Evolutionary conservation across 1,284 basidiomycete genomes (phyloP).

Genomic region (Cutaneotrichosporon sp.): DNA sequence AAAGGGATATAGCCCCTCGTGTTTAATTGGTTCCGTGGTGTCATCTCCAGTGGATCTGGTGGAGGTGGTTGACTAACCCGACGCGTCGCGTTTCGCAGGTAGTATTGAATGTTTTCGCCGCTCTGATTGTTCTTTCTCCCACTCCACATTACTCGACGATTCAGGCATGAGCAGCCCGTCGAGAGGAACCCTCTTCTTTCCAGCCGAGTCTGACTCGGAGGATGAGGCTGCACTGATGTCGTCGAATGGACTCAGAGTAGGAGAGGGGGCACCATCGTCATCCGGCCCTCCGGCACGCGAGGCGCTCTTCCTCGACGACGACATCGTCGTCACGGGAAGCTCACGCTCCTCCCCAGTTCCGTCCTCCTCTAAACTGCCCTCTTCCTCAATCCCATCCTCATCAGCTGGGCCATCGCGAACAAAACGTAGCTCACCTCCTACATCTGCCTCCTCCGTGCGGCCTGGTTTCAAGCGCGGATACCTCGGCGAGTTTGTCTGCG

Average conservation of each 20-base stretch:
- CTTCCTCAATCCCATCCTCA: conserved; percentile 7
- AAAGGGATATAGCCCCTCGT: too few relatives aligned
- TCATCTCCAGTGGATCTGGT: background rate
- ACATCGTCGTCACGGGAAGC: background rate
- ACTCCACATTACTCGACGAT: too few relatives aligned
- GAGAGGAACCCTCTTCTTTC: conserved; percentile 19
- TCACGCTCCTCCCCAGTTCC: background rate
- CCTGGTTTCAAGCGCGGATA: conserved; percentile 36
- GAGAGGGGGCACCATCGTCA: too few relatives aligned
- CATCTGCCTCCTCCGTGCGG: conserved; percentile 24
- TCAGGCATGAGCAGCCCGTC: conserved; percentile 8
- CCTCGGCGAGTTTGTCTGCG: conserved; percentile 48
- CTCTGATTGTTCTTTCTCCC: too few relatives aligned
- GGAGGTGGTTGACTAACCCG: conserved; percentile 3
- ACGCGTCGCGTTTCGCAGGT: conserved; percentile 2
- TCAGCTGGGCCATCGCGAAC: conserved; percentile 9
- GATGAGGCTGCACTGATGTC: too few relatives aligned
- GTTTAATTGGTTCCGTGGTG: too few relatives aligned
- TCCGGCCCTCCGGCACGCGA: background rate
- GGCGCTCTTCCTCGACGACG: conserved; percentile 13
- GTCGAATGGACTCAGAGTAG: too few relatives aligned
- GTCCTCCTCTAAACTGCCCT: background rate
- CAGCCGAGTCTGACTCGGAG: conserved; percentile 20
- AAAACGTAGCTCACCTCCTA: conserved; percentile 17
- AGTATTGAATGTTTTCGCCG: background rate